phyloP scores from a whole-genome alignment of 257 asterid genomes.

The Solanum ahanhuiri region DNA sequence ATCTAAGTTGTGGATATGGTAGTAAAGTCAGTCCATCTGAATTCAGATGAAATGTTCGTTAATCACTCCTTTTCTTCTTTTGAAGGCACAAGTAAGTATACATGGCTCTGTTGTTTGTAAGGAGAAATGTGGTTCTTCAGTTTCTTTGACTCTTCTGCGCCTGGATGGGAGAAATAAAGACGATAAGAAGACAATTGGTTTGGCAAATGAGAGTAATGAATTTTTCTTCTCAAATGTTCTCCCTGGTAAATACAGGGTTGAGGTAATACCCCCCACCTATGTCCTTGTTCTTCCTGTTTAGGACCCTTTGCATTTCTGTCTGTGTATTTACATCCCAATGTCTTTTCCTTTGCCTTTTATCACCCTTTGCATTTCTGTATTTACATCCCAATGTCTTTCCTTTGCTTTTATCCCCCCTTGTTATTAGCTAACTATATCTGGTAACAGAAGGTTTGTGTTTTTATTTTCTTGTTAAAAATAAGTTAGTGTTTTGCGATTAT shows the following conservation, averaged over 20 bases:
- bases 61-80: constrained; percentile 1
- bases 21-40: background rate
- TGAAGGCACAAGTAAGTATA: constrained; percentile 76
- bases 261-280: constrained; percentile 45
- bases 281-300: constrained; percentile 2
- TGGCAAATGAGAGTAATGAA: constrained; percentile 55
- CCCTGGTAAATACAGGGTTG: constrained; percentile 87
- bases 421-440: background rate
- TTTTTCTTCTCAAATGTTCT: constrained; percentile 67
- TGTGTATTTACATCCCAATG: background rate
- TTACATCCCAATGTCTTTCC: background rate
- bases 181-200: constrained; percentile 31
- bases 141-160: constrained; percentile 56
- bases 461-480: background rate
- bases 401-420: background rate
- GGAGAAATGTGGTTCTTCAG: constrained; percentile 67
- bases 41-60: background rate
- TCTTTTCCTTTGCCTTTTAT: background rate
- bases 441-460: background rate
- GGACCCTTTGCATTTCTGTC: background rate
- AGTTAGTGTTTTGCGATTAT: background rate
- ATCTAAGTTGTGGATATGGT: background rate
- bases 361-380: background rate
- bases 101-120: constrained; percentile 81
- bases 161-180: constrained; percentile 48